These are phyloP conservation scores for Fonsecaea erecta DNA, from an alignment of 2,329 filamentous ascomycete genomes.

Conservation along the genomic window DNA sequence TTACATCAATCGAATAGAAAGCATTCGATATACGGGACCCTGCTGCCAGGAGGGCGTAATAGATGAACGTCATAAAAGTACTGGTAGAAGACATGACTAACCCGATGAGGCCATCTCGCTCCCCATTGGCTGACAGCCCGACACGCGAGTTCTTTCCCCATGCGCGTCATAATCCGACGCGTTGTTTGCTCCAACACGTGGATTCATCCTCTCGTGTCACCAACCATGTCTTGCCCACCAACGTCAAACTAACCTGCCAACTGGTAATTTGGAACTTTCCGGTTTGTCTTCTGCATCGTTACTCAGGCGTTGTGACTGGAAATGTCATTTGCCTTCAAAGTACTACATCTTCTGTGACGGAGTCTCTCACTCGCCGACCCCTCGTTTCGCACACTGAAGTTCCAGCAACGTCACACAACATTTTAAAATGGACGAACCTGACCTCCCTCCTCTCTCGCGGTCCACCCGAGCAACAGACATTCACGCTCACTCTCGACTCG, in stretches of 20 bases:
- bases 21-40: no score
- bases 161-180: constrained; percentile 2
- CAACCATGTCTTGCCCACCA: neutral
- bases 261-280: neutral
- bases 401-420: neutral
- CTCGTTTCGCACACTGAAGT: neutral
- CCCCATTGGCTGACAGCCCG: no score
- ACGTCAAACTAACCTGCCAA: neutral
- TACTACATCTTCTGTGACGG: neutral
- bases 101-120: no score
- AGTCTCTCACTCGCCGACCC: neutral
- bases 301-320: neutral
- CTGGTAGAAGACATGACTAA: no score
- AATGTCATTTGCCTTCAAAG: neutral
- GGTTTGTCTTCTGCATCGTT: neutral
- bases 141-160: constrained; percentile 15
- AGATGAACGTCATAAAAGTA: no score
- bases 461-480: constrained; percentile 9
- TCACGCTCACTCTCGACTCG: constrained; percentile 15
- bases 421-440: constrained; percentile 28
- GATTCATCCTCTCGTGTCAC: no score
- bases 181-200: neutral
- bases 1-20: no score
- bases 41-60: no score
- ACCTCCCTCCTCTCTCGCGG: constrained; percentile 25